Percentiles rank a stretch among this genome's conserved stretches.
phyloP scores from a whole-genome alignment of 2,329 filamentous ascomycete species.

The Rhynchosporium graminicola region DNA sequence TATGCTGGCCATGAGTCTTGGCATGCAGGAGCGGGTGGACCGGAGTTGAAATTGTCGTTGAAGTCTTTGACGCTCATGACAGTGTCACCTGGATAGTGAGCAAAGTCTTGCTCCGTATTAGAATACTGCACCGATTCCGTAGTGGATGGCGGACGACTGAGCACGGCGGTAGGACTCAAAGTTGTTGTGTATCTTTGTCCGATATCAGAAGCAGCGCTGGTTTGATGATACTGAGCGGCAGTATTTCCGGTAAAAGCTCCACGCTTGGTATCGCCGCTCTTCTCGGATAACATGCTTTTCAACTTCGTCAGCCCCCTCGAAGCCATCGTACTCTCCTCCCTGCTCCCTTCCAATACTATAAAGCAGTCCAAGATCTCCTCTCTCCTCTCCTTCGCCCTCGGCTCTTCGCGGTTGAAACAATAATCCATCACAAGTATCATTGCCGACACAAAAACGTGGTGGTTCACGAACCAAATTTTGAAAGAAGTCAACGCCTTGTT shows the following conservation, averaged over 20 bases:
- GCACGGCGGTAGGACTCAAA: too few relatives aligned
- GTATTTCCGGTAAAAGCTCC: not conserved
- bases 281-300: slow-evolving; percentile 14
- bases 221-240: not conserved
- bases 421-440: slow-evolving; percentile 45
- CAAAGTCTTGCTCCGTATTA: not conserved
- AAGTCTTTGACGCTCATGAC: not conserved
- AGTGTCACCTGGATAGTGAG: not conserved
- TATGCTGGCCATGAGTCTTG: not conserved
- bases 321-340: slow-evolving; percentile 28
- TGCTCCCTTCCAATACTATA: slow-evolving; percentile 38
- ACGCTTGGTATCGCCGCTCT: not conserved
- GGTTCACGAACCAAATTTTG: slow-evolving; percentile 39
- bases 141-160: too few relatives aligned
- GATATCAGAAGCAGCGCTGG: too few relatives aligned
- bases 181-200: not conserved
- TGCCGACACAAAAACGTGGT: slow-evolving; percentile 43
- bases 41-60: not conserved
- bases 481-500: slow-evolving; percentile 32
- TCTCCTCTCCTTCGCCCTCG: slow-evolving; percentile 37
- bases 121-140: not conserved
- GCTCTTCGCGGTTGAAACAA: slow-evolving; percentile 39
- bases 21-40: not conserved
- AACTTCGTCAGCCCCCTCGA: slow-evolving; percentile 29
- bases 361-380: slow-evolving; percentile 41